These are phyloP conservation scores for Penicillium janthinellum DNA, from an alignment of 2,329 filamentous ascomycete genomes.

Conservation along the genomic window DNA sequence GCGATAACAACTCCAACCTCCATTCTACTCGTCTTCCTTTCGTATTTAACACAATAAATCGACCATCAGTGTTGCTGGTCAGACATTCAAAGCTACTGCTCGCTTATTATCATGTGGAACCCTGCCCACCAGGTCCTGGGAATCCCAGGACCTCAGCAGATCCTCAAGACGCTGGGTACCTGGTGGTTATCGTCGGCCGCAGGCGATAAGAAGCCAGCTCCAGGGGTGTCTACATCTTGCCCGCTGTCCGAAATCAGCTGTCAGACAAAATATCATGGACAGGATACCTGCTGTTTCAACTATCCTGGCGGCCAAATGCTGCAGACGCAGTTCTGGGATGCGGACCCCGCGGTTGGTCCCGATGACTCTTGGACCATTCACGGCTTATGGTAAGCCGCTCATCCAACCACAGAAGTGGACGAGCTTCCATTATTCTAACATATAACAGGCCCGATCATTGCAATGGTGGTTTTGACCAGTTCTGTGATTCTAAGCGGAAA, in stretches of 20 bases:
- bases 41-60: background rate
- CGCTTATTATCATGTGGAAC: constrained; percentile 21
- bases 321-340: constrained; percentile 79
- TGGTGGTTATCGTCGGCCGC: constrained; percentile 31
- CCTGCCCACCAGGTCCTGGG: constrained; percentile 23
- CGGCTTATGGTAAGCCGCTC: constrained; percentile 59
- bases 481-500: constrained; percentile 63
- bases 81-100: background rate
- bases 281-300: constrained; percentile 74
- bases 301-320: constrained; percentile 70
- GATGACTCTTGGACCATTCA: constrained; percentile 73
- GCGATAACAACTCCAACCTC: constrained; percentile 13
- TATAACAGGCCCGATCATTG: constrained; percentile 62
- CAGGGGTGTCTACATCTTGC: constrained; percentile 30
- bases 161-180: constrained; percentile 37
- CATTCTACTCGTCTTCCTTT: constrained; percentile 2
- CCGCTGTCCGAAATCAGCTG: constrained; percentile 57
- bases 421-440: background rate
- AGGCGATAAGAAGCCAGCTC: constrained; percentile 8
- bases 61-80: background rate
- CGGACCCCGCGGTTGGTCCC: constrained; percentile 64
- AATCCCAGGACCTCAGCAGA: constrained; percentile 39
- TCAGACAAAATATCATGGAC: constrained; percentile 61
- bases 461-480: constrained; percentile 68
- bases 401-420: background rate